Base-by-base conservation (phyloP, 2,329 filamentous ascomycete species). In the Colletotrichum sansevieriae region DNA sequence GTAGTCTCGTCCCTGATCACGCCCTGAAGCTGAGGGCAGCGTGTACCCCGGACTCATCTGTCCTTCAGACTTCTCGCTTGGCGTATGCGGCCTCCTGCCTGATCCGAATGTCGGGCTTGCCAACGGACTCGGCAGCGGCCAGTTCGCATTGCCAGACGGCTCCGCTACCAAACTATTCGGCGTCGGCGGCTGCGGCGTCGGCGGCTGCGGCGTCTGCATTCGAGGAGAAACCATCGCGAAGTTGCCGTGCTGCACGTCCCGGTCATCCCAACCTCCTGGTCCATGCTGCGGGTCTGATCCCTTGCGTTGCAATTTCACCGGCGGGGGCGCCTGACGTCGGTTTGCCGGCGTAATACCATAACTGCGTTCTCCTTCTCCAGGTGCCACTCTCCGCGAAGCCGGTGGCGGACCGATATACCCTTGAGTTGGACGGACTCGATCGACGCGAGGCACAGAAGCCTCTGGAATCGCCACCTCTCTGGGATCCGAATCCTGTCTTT, bases 261-360 rank as follows among this genome's bases (percentile, higher is more conserved):
- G 57, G n/a, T 68, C 63, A 4, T 67, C 63, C 57, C 44, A 63
- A 18, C 44, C 57, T 12, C 41, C 46, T 18, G 15, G 51, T 22
- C 37, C 37, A 39, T 52, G 44, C 57, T 67, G 56, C 22, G 63
- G 67, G 52, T 52, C 63, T 33, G 67, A 63, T 35, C 56, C 64
- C 57, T 70, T 68, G 51, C 67, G 63, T 25, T 70, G 63, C 9
- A 70, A 44, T 12, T 66, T 29, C 7, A 67, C 63, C 2, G 51
- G 63, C 5, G 70, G 70, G 9, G 70, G 70, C 20, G 70, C 60
- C 13, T 54, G 57, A 11, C 68, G 64, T 33, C 70, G 68, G 33
- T 70, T 71, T 15, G 60, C 61, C 7, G 70, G 64, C n/a, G 68
- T 69, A 11, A 71, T 58, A 12, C 70, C 70, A 25, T 70, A 70